These are phyloP conservation scores for Hypoxylon lenormandii DNA, from an alignment of 495 filamentous ascomycete genomes.

Conservation along the genomic window DNA sequence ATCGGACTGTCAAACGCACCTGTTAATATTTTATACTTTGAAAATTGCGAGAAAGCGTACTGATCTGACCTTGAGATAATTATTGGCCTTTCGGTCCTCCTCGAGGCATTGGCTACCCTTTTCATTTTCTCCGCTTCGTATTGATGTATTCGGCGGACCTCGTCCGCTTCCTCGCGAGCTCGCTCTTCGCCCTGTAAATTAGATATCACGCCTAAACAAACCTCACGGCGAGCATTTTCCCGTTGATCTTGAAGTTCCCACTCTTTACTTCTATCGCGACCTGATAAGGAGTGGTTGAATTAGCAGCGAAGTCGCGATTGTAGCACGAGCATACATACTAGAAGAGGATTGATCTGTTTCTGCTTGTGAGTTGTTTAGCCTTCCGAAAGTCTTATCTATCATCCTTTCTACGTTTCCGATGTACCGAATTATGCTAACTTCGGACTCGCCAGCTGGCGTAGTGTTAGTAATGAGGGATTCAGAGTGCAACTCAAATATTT, in stretches of 20 bases:
- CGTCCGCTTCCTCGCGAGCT: not conserved
- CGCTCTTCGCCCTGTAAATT: not conserved
- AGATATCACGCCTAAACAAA: not conserved
- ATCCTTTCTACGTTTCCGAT: not conserved
- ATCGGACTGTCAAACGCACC: too few species aligned
- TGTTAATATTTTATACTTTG: too few species aligned
- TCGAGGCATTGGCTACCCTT: not conserved
- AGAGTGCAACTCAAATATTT: not conserved
- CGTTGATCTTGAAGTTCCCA: not conserved
- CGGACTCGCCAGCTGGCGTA: not conserved
- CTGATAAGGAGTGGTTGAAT: too few species aligned
- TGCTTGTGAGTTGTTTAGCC: not conserved
- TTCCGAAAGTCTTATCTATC: not conserved
- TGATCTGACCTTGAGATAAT: too few species aligned
- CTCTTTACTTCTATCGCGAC: not conserved
- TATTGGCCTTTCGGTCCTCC: too few species aligned
- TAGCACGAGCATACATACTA: not conserved
- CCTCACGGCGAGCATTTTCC: slow-evolving; percentile 2
- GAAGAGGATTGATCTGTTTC: not conserved
- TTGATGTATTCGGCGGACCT: not conserved
- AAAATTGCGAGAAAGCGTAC: too few species aligned
- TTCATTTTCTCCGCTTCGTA: not conserved
- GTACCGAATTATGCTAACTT: not conserved
- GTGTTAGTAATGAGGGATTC: not conserved
- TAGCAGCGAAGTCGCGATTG: too few species aligned